These are phyloP conservation scores for Colletotrichum eremochloae DNA, from an alignment of 2,329 filamentous ascomycete species.

Conservation along the genomic window DNA sequence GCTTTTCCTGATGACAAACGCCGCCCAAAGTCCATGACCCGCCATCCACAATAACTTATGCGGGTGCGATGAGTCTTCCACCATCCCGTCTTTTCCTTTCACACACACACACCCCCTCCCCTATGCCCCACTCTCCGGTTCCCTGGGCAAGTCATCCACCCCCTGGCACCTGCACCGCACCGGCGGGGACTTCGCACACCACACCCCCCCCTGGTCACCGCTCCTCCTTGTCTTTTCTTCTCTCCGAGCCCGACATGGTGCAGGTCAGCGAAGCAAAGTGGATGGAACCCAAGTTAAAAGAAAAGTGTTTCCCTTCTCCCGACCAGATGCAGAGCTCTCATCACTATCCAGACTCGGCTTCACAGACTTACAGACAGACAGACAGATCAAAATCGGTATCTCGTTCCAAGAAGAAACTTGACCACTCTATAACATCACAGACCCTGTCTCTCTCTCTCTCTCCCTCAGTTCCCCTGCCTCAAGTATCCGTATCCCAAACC, in stretches of 20 bases:
- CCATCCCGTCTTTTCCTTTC: slow-evolving; percentile 19
- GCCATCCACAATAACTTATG: not conserved
- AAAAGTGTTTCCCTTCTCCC: slow-evolving; percentile 36
- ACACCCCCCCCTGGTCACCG: slow-evolving; percentile 39
- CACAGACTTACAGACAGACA: slow-evolving; percentile 30
- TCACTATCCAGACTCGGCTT: slow-evolving; percentile 31
- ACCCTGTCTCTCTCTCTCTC: slow-evolving; percentile 14
- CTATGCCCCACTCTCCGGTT: not conserved
- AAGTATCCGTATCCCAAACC: not conserved
- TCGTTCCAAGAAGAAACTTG: slow-evolving; percentile 29
- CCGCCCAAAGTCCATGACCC: slow-evolving; percentile 37
- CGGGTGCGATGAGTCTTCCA: slow-evolving; percentile 30
- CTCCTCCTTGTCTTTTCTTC: slow-evolving; percentile 39
- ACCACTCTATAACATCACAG: slow-evolving; percentile 21
- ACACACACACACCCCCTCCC: not conserved
- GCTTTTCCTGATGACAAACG: slow-evolving; percentile 40
- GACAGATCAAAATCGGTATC: slow-evolving; percentile 24
- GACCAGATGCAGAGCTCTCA: slow-evolving; percentile 21
- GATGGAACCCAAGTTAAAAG: slow-evolving; percentile 38
- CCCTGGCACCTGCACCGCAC: slow-evolving; percentile 31
- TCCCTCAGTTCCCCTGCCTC: not conserved
- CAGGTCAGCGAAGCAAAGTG: slow-evolving; percentile 24
- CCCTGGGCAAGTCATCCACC: slow-evolving; percentile 26
- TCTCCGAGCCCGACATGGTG: slow-evolving; percentile 40
- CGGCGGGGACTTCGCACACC: slow-evolving; percentile 14